phyloP scores from a whole-genome alignment of 495 filamentous ascomycete species.

The Gamarada debralockiae region DNA sequence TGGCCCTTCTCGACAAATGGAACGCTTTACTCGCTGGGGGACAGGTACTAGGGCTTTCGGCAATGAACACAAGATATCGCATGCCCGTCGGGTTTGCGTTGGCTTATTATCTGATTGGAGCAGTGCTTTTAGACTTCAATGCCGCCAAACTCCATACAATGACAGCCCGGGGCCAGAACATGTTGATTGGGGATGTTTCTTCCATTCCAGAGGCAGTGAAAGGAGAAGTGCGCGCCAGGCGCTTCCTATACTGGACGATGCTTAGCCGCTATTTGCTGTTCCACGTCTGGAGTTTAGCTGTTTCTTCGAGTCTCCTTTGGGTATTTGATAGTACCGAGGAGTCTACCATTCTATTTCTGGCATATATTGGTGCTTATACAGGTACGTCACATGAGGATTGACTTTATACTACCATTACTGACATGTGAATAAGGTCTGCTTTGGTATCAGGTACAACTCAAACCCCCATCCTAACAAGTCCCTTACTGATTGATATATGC shows the following conservation, averaged over 20 bases:
- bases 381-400: too few species aligned
- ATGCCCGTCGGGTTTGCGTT: constrained; percentile 54
- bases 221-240: too few species aligned
- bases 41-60: constrained; percentile 39
- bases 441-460: constrained; percentile 58
- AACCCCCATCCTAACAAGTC: too few species aligned
- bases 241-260: constrained; percentile 51
- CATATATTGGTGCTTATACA: constrained; percentile 52
- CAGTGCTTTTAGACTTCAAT: constrained; percentile 55
- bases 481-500: too few species aligned
- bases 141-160: too few species aligned
- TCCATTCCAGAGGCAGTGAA: too few species aligned
- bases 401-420: too few species aligned
- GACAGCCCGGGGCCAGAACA: too few species aligned
- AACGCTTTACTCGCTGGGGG: constrained; percentile 45
- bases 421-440: too few species aligned
- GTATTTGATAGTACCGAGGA: constrained; percentile 39
- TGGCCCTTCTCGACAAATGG: constrained; percentile 60
- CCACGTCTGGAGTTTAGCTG: constrained; percentile 53
- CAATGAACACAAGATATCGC: constrained; percentile 36
- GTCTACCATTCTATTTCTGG: constrained; percentile 46
- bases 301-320: constrained; percentile 50
- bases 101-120: constrained; percentile 56
- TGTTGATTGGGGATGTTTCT: too few species aligned
- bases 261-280: constrained; percentile 47